A percentile compares a stretch with the other conserved stretches of the same genome.
These are phyloP conservation scores for Glonium stellatum DNA, from an alignment of 495 filamentous ascomycete genomes.

Conservation along the genomic window DNA sequence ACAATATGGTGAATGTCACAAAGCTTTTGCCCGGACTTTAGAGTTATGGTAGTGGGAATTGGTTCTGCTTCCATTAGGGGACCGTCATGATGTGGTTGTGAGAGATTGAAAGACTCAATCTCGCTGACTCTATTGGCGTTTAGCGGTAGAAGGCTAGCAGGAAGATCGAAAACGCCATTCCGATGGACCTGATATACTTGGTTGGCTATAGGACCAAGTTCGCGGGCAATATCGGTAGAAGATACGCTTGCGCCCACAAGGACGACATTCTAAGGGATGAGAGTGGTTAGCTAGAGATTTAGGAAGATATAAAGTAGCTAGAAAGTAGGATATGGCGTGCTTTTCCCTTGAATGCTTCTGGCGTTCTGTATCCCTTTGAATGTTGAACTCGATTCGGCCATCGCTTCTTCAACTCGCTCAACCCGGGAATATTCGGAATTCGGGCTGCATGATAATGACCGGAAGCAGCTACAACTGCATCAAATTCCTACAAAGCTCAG, in stretches of 20 bases:
- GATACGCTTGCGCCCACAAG: slow-evolving; percentile 57
- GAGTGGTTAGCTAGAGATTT: background rate
- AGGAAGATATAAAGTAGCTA: background rate
- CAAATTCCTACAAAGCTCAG: slow-evolving; percentile 39
- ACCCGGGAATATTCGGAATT: slow-evolving; percentile 56
- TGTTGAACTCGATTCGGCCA: slow-evolving; percentile 65
- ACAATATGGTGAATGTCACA: slow-evolving; percentile 49
- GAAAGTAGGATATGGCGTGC: slow-evolving; percentile 7
- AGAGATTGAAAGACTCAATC: slow-evolving; percentile 33
- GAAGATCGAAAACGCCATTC: slow-evolving; percentile 51
- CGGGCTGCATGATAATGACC: slow-evolving; percentile 70
- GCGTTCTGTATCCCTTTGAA: slow-evolving; percentile 68
- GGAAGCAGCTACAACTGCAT: slow-evolving; percentile 73
- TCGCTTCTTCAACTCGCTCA: slow-evolving; percentile 47
- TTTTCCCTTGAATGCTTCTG: slow-evolving; percentile 51
- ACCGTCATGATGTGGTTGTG: background rate
- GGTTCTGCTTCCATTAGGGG: background rate
- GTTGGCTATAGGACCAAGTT: slow-evolving; percentile 45
- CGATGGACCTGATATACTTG: slow-evolving; percentile 54
- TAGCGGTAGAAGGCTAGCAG: slow-evolving; percentile 42
- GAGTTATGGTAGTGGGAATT: slow-evolving; percentile 30
- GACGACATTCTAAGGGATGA: slow-evolving; percentile 45
- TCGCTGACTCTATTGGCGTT: slow-evolving; percentile 47
- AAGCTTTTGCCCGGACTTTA: slow-evolving; percentile 42
- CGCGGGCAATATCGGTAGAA: slow-evolving; percentile 52